Evolutionary conservation across 2,329 filamentous ascomycete genomes (phyloP).

Genomic region (Boeremia exigua): DNA sequence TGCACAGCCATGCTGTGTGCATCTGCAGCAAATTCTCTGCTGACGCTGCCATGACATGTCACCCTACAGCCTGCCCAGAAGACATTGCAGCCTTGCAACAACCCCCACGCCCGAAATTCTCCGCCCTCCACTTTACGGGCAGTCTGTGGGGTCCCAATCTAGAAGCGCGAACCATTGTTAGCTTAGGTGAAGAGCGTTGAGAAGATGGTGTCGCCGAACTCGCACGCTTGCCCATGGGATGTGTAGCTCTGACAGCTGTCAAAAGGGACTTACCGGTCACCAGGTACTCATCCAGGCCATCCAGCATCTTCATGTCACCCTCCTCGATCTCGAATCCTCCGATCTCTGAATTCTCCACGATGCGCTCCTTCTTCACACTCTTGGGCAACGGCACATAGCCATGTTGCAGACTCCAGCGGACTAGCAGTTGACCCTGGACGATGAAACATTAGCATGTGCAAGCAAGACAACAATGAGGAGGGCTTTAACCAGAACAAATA

Average conservation of each 20-base stretch:
- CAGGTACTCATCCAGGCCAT: constrained; percentile 72
- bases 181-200: constrained; percentile 18
- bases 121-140: constrained; percentile 32
- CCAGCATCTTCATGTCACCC: constrained; percentile 68
- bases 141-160: constrained; percentile 58
- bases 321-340: constrained; percentile 65
- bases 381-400: constrained; percentile 77
- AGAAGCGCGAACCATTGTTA: constrained; percentile 20
- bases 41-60: constrained; percentile 12
- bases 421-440: constrained; percentile 64
- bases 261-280: constrained; percentile 59
- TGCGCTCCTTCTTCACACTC: constrained; percentile 67
- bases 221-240: constrained; percentile 9
- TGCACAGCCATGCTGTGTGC: constrained; percentile 4
- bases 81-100: constrained; percentile 13
- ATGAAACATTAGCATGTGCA: neutral
- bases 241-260: constrained; percentile 3
- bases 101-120: constrained; percentile 30
- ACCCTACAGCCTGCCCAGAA: constrained; percentile 9
- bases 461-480: neutral
- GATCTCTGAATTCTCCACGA: constrained; percentile 69
- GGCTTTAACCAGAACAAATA: neutral
- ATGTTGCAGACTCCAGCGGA: constrained; percentile 80
- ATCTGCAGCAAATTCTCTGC: neutral
- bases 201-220: constrained; percentile 19